Evolutionary conservation across 169 alveolate species (phyloP).

Genomic region (Babesia caballi): DNA sequence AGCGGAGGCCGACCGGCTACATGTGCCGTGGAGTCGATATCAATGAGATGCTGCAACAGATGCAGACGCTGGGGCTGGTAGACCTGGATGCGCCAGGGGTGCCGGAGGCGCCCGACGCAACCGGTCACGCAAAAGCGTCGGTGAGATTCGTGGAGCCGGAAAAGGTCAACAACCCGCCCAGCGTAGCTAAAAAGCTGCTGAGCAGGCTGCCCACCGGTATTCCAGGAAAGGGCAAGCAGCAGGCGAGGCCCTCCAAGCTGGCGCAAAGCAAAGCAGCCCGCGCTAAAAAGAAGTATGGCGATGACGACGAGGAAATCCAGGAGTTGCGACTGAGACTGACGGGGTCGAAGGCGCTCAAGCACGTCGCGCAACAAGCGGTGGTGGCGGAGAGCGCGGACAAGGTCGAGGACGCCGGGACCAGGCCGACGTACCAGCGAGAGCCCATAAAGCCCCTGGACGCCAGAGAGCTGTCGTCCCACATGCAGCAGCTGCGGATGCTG

Average conservation of each 20-base stretch:
- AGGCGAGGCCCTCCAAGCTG: neutral
- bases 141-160: constrained; percentile 57
- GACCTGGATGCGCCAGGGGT: no score
- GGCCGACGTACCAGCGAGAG: constrained; percentile 11
- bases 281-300: constrained; percentile 52
- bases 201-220: constrained; percentile 45
- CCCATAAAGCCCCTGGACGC: constrained; percentile 42
- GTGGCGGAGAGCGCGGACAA: neutral
- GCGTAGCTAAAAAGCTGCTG: constrained; percentile 26
- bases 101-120: neutral
- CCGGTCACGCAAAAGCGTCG: neutral
- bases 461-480: constrained; percentile 45
- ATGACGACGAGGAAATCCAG: constrained; percentile 64
- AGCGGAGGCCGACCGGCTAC: constrained; percentile 27
- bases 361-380: neutral
- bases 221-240: neutral
- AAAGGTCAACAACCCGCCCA: constrained; percentile 27
- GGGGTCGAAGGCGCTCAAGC: constrained; percentile 38
- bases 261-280: constrained; percentile 27
- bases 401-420: neutral
- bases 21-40: constrained; percentile 7
- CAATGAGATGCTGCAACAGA: neutral
- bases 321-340: constrained; percentile 48
- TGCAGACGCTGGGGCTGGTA: neutral
- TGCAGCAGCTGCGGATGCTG: constrained; percentile 49